Evolutionary conservation across 495 filamentous ascomycete genomes (phyloP), one percentile per base, ranked within the genome.

Genomic region (Letharia lupina): DNA sequence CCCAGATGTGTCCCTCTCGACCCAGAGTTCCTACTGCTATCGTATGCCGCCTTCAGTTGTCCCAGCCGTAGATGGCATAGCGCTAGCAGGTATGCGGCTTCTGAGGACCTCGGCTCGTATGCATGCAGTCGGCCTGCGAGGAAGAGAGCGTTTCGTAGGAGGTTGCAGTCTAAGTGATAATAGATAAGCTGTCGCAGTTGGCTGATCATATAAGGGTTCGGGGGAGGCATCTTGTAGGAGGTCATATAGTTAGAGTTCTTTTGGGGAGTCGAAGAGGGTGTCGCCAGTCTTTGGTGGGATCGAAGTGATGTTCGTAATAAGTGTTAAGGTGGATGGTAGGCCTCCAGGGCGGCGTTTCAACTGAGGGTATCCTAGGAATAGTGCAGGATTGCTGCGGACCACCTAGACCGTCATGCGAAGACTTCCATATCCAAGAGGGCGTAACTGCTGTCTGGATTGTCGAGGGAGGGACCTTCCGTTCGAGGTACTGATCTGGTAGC

Each of bases 151-250:
- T 94, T 97, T 42, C 89, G 83, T 69, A 89, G 81, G 40, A 93
- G 82, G 70, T 93, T 87, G 70, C 93, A 95, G 77, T 98, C 94
- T 74, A 98, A 85, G 73, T 96, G 87, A 77, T 98, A 96, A 76
- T 91, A 89, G 67, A 98, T 86, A 62, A 91, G 82, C 72, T 94
- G 89, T 73, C 89, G 84, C 70, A 98, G 79, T 76, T 96, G 89
- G 74, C 80, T 80, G 50, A 88, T 80, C 69, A 92, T 82, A 73
- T 87, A 81, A 23, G 82, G 74, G 68, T 81, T 84, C 41, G 83
- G 83, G 11, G 90, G 87, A 64, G 89, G 83, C 91, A 95, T 95
- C 73, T 67, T 83, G 70, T 68, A 45, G 48, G 61, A 67, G 9
- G 39, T 41, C 64, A 54, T 48, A 61, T 67, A 59, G 61, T 61